Percentiles rank a stretch among this genome's conserved stretches.
These are phyloP conservation scores for Blepharisma undulans DNA, from an alignment of 169 alveolate genomes.

Conservation along the genomic window DNA sequence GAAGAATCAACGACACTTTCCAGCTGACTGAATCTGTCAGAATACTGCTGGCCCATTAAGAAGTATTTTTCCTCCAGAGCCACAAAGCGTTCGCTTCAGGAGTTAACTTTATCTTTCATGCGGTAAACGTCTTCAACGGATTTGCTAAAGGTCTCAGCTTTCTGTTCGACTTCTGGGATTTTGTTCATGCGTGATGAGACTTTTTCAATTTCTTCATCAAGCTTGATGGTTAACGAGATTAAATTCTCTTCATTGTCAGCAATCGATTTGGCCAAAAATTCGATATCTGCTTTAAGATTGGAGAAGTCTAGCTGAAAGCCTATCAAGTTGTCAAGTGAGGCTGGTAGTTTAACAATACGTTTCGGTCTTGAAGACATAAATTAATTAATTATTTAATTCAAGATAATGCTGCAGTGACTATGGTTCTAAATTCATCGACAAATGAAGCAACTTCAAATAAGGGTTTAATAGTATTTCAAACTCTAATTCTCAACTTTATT, in stretches of 20 bases:
- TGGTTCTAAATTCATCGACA: neutral
- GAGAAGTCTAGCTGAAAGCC: neutral
- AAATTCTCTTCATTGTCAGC: neutral
- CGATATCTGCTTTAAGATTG: neutral
- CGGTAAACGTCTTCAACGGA: neutral
- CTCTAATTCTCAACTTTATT: neutral
- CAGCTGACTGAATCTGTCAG: neutral
- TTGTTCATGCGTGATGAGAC: neutral
- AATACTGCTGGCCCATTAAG: neutral
- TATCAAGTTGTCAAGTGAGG: neutral
- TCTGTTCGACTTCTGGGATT: neutral
- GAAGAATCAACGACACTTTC: neutral
- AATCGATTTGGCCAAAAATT: neutral
- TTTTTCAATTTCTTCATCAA: neutral
- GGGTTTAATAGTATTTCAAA: neutral
- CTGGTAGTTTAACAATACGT: neutral
- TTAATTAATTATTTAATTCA: too few relatives aligned
- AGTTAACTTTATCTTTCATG: neutral
- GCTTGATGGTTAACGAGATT: neutral
- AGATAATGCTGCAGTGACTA: neutral
- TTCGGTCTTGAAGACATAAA: neutral
- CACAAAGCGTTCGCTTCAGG: neutral
- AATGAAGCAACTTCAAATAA: neutral
- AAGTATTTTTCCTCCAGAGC: neutral
- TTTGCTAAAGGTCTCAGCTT: neutral